phyloP scores from a whole-genome alignment of 352 stramenopile species.

The Globisporangium yorkense region DNA sequence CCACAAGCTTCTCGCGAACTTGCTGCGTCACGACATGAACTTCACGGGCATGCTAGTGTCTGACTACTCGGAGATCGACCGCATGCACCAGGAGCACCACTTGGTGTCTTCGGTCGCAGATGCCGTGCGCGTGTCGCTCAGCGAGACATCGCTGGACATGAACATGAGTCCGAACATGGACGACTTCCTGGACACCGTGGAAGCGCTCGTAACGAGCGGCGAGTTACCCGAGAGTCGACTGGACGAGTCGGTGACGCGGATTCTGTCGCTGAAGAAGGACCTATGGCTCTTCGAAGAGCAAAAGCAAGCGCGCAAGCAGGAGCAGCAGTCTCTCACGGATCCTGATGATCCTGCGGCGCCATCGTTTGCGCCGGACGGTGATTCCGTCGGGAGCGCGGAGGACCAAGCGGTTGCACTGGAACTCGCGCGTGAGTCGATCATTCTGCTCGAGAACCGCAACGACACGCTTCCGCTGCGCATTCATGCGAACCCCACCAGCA shows the following conservation, averaged over 20 bases:
- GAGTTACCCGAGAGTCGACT: constrained; percentile 41
- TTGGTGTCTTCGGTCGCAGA: constrained; percentile 54
- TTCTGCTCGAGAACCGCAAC: constrained; percentile 72
- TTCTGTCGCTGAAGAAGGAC: constrained; percentile 51
- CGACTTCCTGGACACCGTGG: constrained; percentile 44
- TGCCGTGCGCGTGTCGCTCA: constrained; percentile 63
- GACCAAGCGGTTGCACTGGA: constrained; percentile 54
- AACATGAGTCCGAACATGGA: constrained; percentile 76
- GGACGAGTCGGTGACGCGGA: constrained; percentile 54
- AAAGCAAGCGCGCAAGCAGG: background rate
- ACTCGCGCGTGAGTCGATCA: constrained; percentile 70
- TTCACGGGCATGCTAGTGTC: constrained; percentile 90
- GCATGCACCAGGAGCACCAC: constrained; percentile 79
- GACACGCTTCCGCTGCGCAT: constrained; percentile 31
- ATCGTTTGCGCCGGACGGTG: constrained; percentile 1
- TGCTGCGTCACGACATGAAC: constrained; percentile 84
- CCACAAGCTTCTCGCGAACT: constrained; percentile 59
- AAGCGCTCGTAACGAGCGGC: constrained; percentile 39
- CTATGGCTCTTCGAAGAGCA: constrained; percentile 36
- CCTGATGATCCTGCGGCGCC: too few relatives aligned
- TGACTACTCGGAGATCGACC: constrained; percentile 90
- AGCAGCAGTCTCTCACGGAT: background rate
- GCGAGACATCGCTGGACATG: constrained; percentile 90
- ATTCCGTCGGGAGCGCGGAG: constrained; percentile 33
- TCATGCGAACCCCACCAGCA: constrained; percentile 6